phyloP scores from a whole-genome alignment of 179 eudicot genomes.

The Carnegiea gigantea region DNA sequence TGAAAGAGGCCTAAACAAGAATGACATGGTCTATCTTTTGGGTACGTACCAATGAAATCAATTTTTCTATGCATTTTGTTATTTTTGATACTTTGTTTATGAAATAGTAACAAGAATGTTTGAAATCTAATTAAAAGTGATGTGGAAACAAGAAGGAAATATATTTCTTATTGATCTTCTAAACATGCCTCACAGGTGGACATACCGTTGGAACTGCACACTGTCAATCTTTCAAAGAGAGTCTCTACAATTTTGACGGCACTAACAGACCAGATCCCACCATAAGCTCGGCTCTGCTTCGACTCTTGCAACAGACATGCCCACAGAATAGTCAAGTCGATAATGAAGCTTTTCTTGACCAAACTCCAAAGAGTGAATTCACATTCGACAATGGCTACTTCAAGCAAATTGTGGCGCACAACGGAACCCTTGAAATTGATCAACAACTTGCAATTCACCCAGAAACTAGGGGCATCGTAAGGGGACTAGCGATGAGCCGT shows the following conservation, averaged over 20 bases:
- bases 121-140: too few relatives aligned
- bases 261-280: constrained; percentile 33
- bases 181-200: constrained; percentile 23
- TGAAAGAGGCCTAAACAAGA: neutral
- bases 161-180: too few relatives aligned
- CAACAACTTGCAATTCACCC: constrained; percentile 13
- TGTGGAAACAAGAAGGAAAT: too few relatives aligned
- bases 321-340: constrained; percentile 19
- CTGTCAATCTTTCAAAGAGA: constrained; percentile 30
- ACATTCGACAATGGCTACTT: constrained; percentile 20
- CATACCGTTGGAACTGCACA: constrained; percentile 47
- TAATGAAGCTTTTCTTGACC: constrained; percentile 28
- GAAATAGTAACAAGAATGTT: too few relatives aligned
- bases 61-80: too few relatives aligned
- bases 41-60: neutral
- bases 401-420: constrained; percentile 22
- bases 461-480: constrained; percentile 16
- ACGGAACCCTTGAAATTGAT: constrained; percentile 26
- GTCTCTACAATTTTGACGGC: constrained; percentile 31
- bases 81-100: too few relatives aligned
- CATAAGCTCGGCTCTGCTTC: constrained; percentile 22
- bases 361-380: constrained; percentile 27
- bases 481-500: constrained; percentile 12
- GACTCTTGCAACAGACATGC: constrained; percentile 27
- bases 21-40: neutral